Percentiles rank a stretch among this genome's conserved stretches.
phyloP scores from a whole-genome alignment of 139 green algal genomes.

The Coccomyxa sp. region DNA sequence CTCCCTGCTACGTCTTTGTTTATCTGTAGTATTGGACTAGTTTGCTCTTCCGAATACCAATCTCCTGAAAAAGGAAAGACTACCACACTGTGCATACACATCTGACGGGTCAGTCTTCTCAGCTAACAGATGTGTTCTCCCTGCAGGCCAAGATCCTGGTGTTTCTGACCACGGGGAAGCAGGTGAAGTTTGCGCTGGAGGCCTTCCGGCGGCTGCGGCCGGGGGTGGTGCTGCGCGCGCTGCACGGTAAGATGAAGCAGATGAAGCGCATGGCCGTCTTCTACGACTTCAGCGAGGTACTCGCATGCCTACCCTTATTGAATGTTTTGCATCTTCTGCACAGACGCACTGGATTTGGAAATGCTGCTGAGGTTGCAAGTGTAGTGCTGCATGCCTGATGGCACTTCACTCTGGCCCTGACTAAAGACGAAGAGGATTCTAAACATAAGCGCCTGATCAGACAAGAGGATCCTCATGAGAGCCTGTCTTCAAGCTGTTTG shows the following conservation, averaged over 20 bases:
- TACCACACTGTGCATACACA: too few species aligned
- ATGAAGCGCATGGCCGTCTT: slow-evolving; percentile 82
- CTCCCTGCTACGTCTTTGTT: too few species aligned
- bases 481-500: not conserved
- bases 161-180: slow-evolving; percentile 97
- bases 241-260: slow-evolving; percentile 97
- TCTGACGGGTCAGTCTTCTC: not conserved
- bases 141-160: slow-evolving; percentile 72
- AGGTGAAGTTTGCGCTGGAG: slow-evolving; percentile 93
- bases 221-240: slow-evolving; percentile 76
- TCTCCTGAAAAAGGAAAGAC: too few species aligned
- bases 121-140: not conserved
- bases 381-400: too few species aligned
- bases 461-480: too few species aligned
- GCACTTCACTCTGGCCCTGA: too few species aligned
- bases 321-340: not conserved
- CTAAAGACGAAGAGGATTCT: too few species aligned
- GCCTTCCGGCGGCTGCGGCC: slow-evolving; percentile 87
- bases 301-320: not conserved
- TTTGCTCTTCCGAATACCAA: too few species aligned
- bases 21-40: too few species aligned
- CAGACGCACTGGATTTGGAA: not conserved
- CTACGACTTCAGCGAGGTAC: slow-evolving; percentile 74
- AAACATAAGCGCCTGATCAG: too few species aligned
- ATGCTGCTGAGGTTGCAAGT: not conserved